These are phyloP conservation scores for Penicillium sp. DNA, from an alignment of 2,329 filamentous ascomycete species.

Conservation along the genomic window DNA sequence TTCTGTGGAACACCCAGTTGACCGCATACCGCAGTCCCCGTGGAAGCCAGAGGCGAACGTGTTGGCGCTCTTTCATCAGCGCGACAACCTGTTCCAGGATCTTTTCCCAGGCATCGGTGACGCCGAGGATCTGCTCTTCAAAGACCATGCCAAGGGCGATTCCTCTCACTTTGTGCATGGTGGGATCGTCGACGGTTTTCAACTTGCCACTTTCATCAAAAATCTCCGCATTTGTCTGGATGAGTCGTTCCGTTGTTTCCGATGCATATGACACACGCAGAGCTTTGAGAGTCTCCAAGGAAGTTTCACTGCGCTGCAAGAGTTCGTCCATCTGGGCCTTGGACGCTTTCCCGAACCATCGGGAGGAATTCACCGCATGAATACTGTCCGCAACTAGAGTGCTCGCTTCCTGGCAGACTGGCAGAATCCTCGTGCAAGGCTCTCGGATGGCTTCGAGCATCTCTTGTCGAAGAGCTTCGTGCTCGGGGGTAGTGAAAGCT, in stretches of 20 bases:
- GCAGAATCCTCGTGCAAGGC: slow-evolving; percentile 31
- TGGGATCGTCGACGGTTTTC: slow-evolving; percentile 26
- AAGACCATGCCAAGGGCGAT: slow-evolving; percentile 53
- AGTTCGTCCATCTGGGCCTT: slow-evolving; percentile 25
- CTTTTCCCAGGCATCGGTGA: slow-evolving; percentile 33
- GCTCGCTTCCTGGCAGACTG: slow-evolving; percentile 30
- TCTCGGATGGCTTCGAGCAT: slow-evolving; percentile 37
- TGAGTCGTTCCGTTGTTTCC: slow-evolving; percentile 45
- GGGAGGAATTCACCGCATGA: slow-evolving; percentile 31
- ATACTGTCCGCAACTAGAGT: slow-evolving; percentile 29
- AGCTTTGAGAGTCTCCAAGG: slow-evolving; percentile 29
- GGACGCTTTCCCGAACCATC: slow-evolving; percentile 31
- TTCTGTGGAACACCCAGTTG: slow-evolving; percentile 42
- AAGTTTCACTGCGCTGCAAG: slow-evolving; percentile 21
- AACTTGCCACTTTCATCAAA: slow-evolving; percentile 48
- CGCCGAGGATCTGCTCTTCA: slow-evolving; percentile 46
- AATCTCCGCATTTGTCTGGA: slow-evolving; percentile 43
- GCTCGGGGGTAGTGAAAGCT: slow-evolving; percentile 44
- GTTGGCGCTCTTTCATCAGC: slow-evolving; percentile 40
- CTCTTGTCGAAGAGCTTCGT: slow-evolving; percentile 33
- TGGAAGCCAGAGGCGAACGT: slow-evolving; percentile 48
- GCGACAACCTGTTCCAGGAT: slow-evolving; percentile 43
- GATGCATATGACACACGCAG: slow-evolving; percentile 29
- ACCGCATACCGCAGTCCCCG: slow-evolving; percentile 43
- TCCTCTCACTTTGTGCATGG: slow-evolving; percentile 37